Conservation (phyloP, 352 stramenopile genomes). For the Phytophthora syringae region DNA sequence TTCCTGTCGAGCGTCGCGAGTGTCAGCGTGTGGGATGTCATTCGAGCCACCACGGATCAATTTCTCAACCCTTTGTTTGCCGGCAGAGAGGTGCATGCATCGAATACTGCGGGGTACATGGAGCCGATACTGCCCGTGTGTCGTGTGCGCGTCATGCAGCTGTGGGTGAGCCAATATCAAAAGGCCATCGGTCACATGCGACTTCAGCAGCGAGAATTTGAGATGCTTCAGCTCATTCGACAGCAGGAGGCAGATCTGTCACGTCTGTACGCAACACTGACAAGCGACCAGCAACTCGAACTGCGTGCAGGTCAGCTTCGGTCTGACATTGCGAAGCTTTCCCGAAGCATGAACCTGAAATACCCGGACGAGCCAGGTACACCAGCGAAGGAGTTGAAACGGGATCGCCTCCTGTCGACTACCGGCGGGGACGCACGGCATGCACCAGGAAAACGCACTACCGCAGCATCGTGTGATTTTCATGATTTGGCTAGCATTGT, state of each 20-base stretch:
- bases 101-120: constrained; percentile 36
- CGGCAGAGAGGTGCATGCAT: constrained; percentile 35
- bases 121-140: constrained; percentile 85
- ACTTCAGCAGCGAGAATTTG: constrained; percentile 85
- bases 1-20: constrained; percentile 75
- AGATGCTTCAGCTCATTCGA: constrained; percentile 84
- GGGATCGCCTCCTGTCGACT: constrained; percentile 20
- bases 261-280: constrained; percentile 63
- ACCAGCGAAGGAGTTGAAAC: constrained; percentile 28
- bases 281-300: constrained; percentile 66
- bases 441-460: constrained; percentile 28
- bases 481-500: constrained; percentile 58
- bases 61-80: constrained; percentile 87
- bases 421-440: constrained; percentile 4
- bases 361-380: constrained; percentile 49
- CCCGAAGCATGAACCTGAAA: constrained; percentile 77
- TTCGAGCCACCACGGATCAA: constrained; percentile 81
- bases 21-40: constrained; percentile 86
- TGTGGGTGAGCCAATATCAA: constrained; percentile 88
- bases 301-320: constrained; percentile 67
- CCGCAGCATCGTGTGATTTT: constrained; percentile 52
- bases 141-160: constrained; percentile 85
- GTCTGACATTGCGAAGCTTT: constrained; percentile 74
- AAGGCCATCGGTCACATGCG: constrained; percentile 90
- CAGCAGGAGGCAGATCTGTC: constrained; percentile 84